These are phyloP conservation scores for Penicillium herquei DNA, from an alignment of 495 filamentous ascomycete species.

Conservation along the genomic window DNA sequence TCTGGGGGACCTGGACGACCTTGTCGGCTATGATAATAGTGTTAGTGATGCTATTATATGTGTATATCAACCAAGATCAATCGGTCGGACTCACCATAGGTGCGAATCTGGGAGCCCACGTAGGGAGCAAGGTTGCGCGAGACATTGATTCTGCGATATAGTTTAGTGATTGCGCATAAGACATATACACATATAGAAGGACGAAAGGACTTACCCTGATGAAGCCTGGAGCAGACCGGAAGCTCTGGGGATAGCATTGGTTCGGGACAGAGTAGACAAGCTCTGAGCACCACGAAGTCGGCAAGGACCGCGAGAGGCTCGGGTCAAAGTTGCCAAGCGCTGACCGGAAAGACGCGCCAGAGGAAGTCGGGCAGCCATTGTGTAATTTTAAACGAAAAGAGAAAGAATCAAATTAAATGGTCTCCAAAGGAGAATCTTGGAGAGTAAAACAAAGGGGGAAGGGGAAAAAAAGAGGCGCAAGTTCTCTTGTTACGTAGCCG, in stretches of 20 bases:
- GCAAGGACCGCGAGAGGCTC: slow-evolving; percentile 24
- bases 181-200: not conserved
- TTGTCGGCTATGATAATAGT: slow-evolving; percentile 59
- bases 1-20: slow-evolving; percentile 90
- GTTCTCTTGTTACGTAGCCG: slow-evolving; percentile 28
- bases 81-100: slow-evolving; percentile 30
- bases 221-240: slow-evolving; percentile 30
- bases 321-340: slow-evolving; percentile 30
- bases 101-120: slow-evolving; percentile 36
- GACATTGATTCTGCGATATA: slow-evolving; percentile 23
- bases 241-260: slow-evolving; percentile 19
- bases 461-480: slow-evolving; percentile 7
- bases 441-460: slow-evolving; percentile 6
- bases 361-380: slow-evolving; percentile 45
- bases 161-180: slow-evolving; percentile 11
- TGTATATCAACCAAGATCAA: not conserved
- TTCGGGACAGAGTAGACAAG: slow-evolving; percentile 24
- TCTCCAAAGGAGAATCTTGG: not conserved
- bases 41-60: slow-evolving; percentile 1
- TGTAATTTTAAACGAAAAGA: slow-evolving; percentile 6
- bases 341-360: slow-evolving; percentile 38
- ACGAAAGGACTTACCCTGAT: slow-evolving; percentile 24
- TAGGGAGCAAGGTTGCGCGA: slow-evolving; percentile 30
- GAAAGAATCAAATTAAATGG: not conserved
- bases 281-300: slow-evolving; percentile 25